phyloP scores from a whole-genome alignment of 148 eudicot genomes.

The Nepenthes mirabilis region DNA sequence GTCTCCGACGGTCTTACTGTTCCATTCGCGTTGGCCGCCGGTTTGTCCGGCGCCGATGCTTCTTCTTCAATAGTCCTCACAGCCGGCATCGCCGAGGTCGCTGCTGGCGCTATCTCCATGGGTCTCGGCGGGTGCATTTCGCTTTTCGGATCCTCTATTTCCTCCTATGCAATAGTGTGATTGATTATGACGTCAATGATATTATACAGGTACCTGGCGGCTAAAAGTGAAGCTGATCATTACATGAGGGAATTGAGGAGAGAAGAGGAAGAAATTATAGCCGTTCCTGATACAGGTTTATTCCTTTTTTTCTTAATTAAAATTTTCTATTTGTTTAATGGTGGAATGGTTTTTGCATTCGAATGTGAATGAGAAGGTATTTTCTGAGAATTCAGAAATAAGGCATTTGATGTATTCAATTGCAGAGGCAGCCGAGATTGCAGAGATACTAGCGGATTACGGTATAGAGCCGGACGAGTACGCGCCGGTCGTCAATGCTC shows the following conservation, averaged over 20 bases:
- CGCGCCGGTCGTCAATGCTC: slow-evolving; percentile 73
- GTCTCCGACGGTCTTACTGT: slow-evolving; percentile 87
- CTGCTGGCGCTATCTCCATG: slow-evolving; percentile 90
- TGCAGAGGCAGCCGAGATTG: slow-evolving; percentile 92
- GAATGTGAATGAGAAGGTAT: not conserved
- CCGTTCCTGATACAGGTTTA: slow-evolving; percentile 76
- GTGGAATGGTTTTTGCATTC: not conserved
- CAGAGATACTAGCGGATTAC: slow-evolving; percentile 66
- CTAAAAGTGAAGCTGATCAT: slow-evolving; percentile 92
- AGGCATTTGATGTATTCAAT: not conserved
- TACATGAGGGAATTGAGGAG: slow-evolving; percentile 59
- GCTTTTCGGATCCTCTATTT: no score
- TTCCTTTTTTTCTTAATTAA: not conserved
- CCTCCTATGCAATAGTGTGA: no score
- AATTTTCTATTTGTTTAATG: not conserved
- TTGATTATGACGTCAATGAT: no score
- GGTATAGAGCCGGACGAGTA: slow-evolving; percentile 87
- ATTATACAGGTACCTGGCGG: slow-evolving; percentile 58
- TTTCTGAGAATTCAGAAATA: no score
- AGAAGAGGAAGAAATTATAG: slow-evolving; percentile 66
- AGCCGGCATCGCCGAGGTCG: slow-evolving; percentile 85
- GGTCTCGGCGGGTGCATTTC: slow-evolving; percentile 73
- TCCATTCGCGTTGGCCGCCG: slow-evolving; percentile 86
- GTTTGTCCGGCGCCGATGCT: slow-evolving; percentile 74
- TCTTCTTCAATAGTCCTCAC: slow-evolving; percentile 66